Conservation (phyloP, 2,329 filamentous ascomycete genomes). For the Penicillium brevicompactum region DNA sequence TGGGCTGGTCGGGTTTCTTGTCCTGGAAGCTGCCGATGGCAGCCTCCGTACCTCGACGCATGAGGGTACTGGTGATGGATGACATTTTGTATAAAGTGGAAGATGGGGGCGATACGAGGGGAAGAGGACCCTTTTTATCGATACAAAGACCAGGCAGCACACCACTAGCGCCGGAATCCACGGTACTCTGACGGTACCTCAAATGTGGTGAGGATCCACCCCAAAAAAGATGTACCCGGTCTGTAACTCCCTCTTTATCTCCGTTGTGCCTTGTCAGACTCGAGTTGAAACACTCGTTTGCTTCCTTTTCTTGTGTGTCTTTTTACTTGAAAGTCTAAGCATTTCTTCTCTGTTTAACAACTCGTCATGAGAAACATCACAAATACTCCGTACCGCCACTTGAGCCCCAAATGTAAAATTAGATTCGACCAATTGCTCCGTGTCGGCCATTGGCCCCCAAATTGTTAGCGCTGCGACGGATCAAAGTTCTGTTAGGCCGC, state of each 20-base stretch:
- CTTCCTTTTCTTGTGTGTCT: background rate
- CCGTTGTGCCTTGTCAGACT: background rate
- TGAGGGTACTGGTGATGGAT: constrained; percentile 28
- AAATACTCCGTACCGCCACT: background rate
- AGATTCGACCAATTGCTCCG: constrained; percentile 7
- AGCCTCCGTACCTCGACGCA: constrained; percentile 41
- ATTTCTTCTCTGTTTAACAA: too few relatives aligned
- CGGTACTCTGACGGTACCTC: constrained; percentile 5
- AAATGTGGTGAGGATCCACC: background rate
- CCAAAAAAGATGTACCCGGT: background rate
- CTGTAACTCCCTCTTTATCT: background rate
- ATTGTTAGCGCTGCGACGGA: background rate
- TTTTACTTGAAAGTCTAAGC: too few relatives aligned
- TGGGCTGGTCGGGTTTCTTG: constrained; percentile 19
- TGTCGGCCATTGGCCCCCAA: background rate
- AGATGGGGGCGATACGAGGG: constrained; percentile 5
- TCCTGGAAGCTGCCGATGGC: constrained; percentile 27
- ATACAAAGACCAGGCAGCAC: constrained; percentile 12
- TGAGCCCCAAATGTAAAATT: constrained; percentile 10
- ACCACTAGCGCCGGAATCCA: constrained; percentile 6
- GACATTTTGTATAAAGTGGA: constrained; percentile 29
- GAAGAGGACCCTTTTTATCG: constrained; percentile 4
- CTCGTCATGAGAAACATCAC: background rate
- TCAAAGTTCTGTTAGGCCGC: background rate
- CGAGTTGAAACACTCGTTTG: background rate